Base-by-base conservation (phyloP, 768 basidiomycete genomes). In the Trametes punicea region DNA sequence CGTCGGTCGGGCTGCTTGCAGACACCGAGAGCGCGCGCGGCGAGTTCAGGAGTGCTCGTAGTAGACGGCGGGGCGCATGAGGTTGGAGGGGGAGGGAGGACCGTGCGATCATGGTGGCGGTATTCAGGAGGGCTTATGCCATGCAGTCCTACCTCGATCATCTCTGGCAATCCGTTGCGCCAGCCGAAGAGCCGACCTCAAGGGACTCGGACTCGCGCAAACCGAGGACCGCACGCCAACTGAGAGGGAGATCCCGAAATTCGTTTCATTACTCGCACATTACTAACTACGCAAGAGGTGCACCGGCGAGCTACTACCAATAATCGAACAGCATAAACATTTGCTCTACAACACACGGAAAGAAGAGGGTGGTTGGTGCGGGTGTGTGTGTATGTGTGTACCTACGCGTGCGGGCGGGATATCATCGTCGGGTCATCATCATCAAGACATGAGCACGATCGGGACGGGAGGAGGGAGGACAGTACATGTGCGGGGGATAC, bases 351-450 rank as follows among this genome's bases (percentile, higher is more conserved):
- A 54, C 52, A 46, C 52, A 29, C 7, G 13, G 1, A 18, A 25
- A 15, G 41, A 13, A 34, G 7, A n/a, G 33, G 4, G 46, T 13
- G 42, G 26, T 33, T 26, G 33, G 20, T 36, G 33, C 20, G 30
- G 27, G 45, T 44, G 42, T 26, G 16, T 29, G 48, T 3, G 25
- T 18, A 10, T 25, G 51, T 16, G 44, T 39, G 11, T 13, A 18
- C 16, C 13, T 8, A 6, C 29, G 30, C 4, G 6, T 18, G 30
- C 4, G 46, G 1, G 33, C 25, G 25, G 44, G 44, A 46, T 46
- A 54, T 54, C 50, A 46, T 54, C 52, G 42, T 54, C 34, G 33
- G 45, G 52, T 54, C 52, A 44, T 54, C 52, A 54, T 53, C 51
- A 29, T 54, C 31, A 46, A 29, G 44, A 38, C 52, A 46, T 54